Conservation (phyloP, 495 filamentous ascomycete genomes). For the Glonium stellatum region DNA sequence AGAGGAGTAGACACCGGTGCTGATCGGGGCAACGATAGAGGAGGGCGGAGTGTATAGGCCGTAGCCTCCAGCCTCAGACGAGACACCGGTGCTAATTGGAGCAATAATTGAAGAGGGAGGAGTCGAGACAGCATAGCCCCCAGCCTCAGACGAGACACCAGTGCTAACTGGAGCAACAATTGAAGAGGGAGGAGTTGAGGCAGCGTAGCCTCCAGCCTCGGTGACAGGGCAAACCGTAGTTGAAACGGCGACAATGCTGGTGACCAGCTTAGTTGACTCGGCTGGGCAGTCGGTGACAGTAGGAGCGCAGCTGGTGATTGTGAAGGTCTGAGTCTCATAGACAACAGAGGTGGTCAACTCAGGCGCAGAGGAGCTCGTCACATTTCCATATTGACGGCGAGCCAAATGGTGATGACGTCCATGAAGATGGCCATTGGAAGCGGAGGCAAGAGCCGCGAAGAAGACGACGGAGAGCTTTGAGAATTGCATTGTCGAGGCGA, state of each 20-base stretch:
- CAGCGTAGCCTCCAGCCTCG: background rate
- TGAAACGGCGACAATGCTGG: constrained; percentile 26
- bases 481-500: background rate
- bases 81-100: too few relatives aligned
- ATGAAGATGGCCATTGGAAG: background rate
- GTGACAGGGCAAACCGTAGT: constrained; percentile 31
- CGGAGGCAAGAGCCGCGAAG: background rate
- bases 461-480: background rate
- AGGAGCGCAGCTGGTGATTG: constrained; percentile 34
- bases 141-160: too few relatives aligned
- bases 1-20: constrained; percentile 15
- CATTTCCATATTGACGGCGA: background rate
- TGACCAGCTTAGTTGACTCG: constrained; percentile 29
- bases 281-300: constrained; percentile 4
- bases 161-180: background rate
- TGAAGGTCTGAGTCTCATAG: constrained; percentile 24
- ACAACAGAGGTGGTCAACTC: constrained; percentile 30
- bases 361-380: background rate
- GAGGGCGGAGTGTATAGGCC: too few relatives aligned
- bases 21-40: background rate
- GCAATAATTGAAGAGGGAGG: too few relatives aligned
- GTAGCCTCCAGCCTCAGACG: constrained; percentile 10
- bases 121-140: too few relatives aligned
- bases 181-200: background rate
- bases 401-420: background rate